Base-by-base conservation (phyloP, 2,329 filamentous ascomycete genomes). In the Diaporthe sp. region DNA sequence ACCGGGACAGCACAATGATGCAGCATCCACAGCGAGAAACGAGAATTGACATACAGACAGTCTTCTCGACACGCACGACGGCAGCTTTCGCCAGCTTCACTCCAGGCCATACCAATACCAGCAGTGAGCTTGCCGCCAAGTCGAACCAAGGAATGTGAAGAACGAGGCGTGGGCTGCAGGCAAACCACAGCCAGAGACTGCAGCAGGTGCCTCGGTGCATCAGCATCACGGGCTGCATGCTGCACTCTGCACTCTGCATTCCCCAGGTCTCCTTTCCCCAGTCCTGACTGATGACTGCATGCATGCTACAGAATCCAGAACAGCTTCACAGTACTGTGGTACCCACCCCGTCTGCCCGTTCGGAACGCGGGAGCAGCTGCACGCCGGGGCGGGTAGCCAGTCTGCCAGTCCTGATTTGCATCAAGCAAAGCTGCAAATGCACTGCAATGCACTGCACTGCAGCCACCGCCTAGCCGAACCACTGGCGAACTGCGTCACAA, bases 351-450 rank as follows among this genome's bases (percentile, higher is more conserved):
- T n/a, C n/a, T n/a, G n/a, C n/a, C 37, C 61, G 22, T 27, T 68
- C 63, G 63, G 63, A 27, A 68, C 63, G 47, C 63, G 63, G 63
- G 47, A 68, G 47, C 32, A 53, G 63, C 61, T 68, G 63, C 63
- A 68, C 47, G 47, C 22, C 47, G 53, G 32, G 47, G 63, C 47
- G 44, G 63, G 63, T 66, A 66, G 44, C 25, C 27, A 47, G 37
- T 39, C 39, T 42, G 44, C 27, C 30, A 50, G 44, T 51, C 44
- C 27, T 66, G 63, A 51, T 66, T 66, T 66, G 63, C 63, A 66
- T 53, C 63, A 68, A 68, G 63, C 47, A 72, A 50, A 25, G 32
- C 32, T 35, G 9, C 32, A 35, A 35, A 17, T 50, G 44, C 44
- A 13, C 22, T 50, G 44, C 44, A 25, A 7, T 50, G 44, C 47